Evolutionary conservation across 2,329 filamentous ascomycete species (phyloP), one percentile per base, ranked within the genome.

Genomic region (Gremmenia infestans): DNA sequence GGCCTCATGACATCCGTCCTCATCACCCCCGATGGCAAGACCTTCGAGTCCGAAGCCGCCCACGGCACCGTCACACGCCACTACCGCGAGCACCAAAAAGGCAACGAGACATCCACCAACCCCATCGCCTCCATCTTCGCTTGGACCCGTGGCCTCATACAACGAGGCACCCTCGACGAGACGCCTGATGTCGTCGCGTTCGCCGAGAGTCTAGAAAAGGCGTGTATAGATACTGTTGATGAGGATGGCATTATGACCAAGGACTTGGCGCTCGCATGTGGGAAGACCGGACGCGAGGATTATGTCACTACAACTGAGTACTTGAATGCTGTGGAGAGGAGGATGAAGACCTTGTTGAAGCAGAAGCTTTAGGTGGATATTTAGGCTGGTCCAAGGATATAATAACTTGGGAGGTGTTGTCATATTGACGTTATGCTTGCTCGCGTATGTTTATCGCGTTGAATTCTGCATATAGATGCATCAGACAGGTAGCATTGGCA

Each of bases 11-110:
- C 94, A 69, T 97, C 92, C 32, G 91, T 96, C 61, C 88, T 97
- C 67, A 91, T 96, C 76, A 97, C 94, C 57, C 94, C 94, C 54
- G 91, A 96, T 74, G 94, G 94, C 73, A 91, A 94, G 79, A 95
- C 92, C 11, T 97, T 96, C 74, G 94, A 97, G 78, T 91, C 92
- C 57, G 94, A 97, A 81, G 94, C 94, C 62, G 94, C 94, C 64
- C 94, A 97, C 82, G 94, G 94, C 69, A 97, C 94, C 62, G 94
- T 99, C 65, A 99, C 94, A 53, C 90, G 94, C 70, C 94, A 97
- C 81, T 97, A 91, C 85, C 91, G 94, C 72, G 93, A 97, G 80
- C 89, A 97, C 82, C 94, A 97, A 78, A 97, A 97, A 81, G 94
- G 94, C 72, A 86, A 87, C 68, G 91, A 96, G 77, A 99, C 94